Conservation (phyloP, 116 monocot species). For the Papilionanthe hybrid region DNA sequence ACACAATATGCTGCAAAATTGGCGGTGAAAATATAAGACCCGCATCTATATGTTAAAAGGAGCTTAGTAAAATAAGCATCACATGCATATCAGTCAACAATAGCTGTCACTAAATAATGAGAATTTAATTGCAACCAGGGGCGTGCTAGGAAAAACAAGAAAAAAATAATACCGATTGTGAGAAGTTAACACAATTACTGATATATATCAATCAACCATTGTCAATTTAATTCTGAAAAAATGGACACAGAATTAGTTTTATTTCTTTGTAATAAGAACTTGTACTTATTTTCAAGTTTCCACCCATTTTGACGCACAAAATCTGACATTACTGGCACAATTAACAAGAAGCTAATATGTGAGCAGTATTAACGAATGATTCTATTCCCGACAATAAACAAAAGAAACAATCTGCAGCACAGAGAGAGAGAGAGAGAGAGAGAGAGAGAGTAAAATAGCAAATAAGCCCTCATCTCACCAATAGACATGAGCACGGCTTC, state of each 20-base stretch:
- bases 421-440: too few relatives aligned
- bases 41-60: background rate
- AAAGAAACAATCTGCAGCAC: background rate
- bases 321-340: background rate
- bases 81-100: background rate
- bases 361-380: too few relatives aligned
- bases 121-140: too few relatives aligned
- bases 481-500: background rate
- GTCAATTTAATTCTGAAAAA: background rate
- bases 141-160: too few relatives aligned
- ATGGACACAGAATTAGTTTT: background rate
- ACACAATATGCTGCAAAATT: constrained; percentile 26
- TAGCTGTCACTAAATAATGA: background rate
- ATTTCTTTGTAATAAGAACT: background rate
- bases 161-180: background rate
- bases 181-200: background rate
- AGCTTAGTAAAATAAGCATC: background rate
- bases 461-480: background rate
- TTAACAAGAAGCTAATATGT: too few relatives aligned
- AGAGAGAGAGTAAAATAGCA: background rate
- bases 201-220: background rate
- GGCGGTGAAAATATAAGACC: background rate
- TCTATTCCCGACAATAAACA: too few relatives aligned
- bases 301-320: background rate
- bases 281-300: too few relatives aligned